These are phyloP conservation scores for Irpex lacteus DNA, from an alignment of 1,284 basidiomycete genomes.

Conservation along the genomic window DNA sequence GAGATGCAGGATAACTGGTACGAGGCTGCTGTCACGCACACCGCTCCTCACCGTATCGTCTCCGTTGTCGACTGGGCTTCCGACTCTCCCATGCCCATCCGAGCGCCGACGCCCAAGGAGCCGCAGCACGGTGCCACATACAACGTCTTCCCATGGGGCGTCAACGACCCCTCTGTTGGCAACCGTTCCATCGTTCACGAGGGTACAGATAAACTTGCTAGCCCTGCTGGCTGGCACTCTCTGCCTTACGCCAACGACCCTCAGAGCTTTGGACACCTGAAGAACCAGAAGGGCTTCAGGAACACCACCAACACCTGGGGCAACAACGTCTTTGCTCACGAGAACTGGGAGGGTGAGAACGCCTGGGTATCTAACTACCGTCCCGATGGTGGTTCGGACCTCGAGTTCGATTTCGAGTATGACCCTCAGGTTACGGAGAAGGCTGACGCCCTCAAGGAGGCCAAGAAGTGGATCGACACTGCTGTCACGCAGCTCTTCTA, in stretches of 20 bases:
- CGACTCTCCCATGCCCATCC: slow-evolving; percentile 33
- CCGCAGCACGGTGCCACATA: slow-evolving; percentile 45
- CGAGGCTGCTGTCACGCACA: slow-evolving; percentile 66
- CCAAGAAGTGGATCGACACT: slow-evolving; percentile 81
- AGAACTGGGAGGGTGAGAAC: slow-evolving; percentile 86
- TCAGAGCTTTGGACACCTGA: background rate
- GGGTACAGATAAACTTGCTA: slow-evolving; percentile 71
- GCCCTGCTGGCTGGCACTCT: slow-evolving; percentile 87
- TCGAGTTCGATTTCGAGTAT: slow-evolving; percentile 73
- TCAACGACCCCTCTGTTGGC: slow-evolving; percentile 71
- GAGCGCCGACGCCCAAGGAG: slow-evolving; percentile 39
- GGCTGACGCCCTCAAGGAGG: slow-evolving; percentile 55
- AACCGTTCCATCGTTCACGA: slow-evolving; percentile 55
- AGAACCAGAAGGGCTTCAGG: slow-evolving; percentile 35
- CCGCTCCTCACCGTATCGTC: slow-evolving; percentile 65
- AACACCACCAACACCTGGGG: slow-evolving; percentile 84
- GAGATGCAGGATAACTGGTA: slow-evolving; percentile 89
- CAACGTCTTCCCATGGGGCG: slow-evolving; percentile 71
- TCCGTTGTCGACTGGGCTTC: slow-evolving; percentile 84
- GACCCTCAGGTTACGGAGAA: slow-evolving; percentile 48
- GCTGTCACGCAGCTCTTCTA: slow-evolving; percentile 92
- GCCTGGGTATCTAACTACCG: slow-evolving; percentile 78
- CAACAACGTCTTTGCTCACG: slow-evolving; percentile 89
- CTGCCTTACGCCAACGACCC: slow-evolving; percentile 64
- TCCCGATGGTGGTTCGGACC: slow-evolving; percentile 47